These are phyloP conservation scores for Penicillium sp. DNA, from an alignment of 2,329 filamentous ascomycete species.

Conservation along the genomic window DNA sequence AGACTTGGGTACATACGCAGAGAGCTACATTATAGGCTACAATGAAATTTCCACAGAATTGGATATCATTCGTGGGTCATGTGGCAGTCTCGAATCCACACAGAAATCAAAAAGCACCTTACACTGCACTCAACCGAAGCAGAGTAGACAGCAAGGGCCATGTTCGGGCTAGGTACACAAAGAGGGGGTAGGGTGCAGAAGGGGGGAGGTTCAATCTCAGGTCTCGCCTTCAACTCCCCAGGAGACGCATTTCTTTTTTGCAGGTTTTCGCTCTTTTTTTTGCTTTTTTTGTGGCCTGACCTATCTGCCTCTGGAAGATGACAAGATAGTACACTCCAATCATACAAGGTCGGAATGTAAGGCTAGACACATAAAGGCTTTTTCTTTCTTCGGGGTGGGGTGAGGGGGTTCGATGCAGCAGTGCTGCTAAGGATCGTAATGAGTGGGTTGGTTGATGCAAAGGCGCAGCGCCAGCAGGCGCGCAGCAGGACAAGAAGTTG, in stretches of 20 bases:
- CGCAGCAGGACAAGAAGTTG: slow-evolving; percentile 16
- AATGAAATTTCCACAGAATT: slow-evolving; percentile 7
- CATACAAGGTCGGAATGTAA: neutral
- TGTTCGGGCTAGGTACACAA: slow-evolving; percentile 21
- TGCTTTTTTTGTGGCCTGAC: slow-evolving; percentile 26
- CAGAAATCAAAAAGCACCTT: slow-evolving; percentile 14
- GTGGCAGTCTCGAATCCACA: slow-evolving; percentile 17
- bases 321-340: slow-evolving; percentile 3
- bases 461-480: slow-evolving; percentile 21
- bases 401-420: slow-evolving; percentile 10
- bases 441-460: slow-evolving; percentile 17
- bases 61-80: slow-evolving; percentile 16
- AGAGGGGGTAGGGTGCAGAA: slow-evolving; percentile 7
- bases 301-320: neutral
- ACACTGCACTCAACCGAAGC: neutral
- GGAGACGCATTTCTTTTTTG: slow-evolving; percentile 22
- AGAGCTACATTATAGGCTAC: neutral
- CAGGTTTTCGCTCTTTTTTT: slow-evolving; percentile 25
- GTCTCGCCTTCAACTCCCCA: slow-evolving; percentile 17
- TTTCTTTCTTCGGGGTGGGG: slow-evolving; percentile 10
- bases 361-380: slow-evolving; percentile 25
- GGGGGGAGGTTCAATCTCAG: slow-evolving; percentile 17
- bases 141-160: slow-evolving; percentile 4
- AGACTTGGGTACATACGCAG: too few relatives aligned
- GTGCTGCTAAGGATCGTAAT: slow-evolving; percentile 21